These are phyloP conservation scores for Trichaptum fuscoviolaceum DNA, from an alignment of 768 basidiomycete genomes.

Conservation along the genomic window DNA sequence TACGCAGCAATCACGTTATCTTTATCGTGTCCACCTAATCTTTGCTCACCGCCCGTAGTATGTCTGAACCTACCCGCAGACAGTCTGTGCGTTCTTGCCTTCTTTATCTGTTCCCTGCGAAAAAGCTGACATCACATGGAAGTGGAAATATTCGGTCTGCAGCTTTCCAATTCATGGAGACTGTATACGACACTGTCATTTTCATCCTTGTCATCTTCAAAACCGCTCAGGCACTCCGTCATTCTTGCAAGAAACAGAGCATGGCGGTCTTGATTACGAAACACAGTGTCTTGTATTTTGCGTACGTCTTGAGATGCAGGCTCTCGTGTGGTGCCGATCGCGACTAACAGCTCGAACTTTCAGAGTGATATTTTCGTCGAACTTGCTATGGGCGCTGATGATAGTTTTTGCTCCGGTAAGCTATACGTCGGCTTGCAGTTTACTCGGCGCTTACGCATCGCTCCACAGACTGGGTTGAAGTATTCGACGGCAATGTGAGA, in stretches of 20 bases:
- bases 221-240: background rate
- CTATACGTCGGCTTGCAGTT: background rate
- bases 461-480: background rate
- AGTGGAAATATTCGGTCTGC: background rate
- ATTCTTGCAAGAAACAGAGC: background rate
- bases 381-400: conserved; percentile 1
- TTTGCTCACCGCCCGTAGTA: background rate
- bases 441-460: background rate
- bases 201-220: background rate
- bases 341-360: background rate
- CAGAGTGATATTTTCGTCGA: conserved; percentile 1
- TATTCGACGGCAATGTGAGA: conserved; percentile 1
- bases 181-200: background rate
- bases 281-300: conserved; percentile 4
- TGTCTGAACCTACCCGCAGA: background rate
- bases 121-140: background rate
- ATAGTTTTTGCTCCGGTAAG: conserved; percentile 1
- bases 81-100: background rate
- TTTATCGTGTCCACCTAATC: background rate
- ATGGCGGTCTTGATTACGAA: background rate
- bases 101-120: background rate
- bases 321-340: no score
- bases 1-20: background rate
- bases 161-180: conserved; percentile 1
- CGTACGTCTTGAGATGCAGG: background rate